Evolutionary conservation across 2,329 filamentous ascomycete species (phyloP).

Genomic region (Aspergillus tanneri): DNA sequence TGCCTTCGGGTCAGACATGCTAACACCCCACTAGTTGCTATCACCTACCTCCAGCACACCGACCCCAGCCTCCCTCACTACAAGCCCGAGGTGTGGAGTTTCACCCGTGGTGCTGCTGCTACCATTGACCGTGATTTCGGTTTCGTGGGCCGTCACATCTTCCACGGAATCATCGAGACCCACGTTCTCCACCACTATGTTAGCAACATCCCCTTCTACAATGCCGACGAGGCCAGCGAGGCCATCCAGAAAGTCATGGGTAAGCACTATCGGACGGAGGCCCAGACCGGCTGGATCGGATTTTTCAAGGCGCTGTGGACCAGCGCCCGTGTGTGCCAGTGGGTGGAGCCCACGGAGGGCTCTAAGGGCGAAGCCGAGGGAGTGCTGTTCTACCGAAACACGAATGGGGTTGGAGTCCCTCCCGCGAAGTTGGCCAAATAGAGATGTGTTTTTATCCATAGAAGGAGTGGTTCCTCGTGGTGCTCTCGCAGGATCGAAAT

Average conservation of each 20-base stretch:
- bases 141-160: conserved; percentile 83
- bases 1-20: too few species aligned
- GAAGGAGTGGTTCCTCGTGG: conserved; percentile 17
- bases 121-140: conserved; percentile 98
- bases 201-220: conserved; percentile 92
- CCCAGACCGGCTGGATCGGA: conserved; percentile 70
- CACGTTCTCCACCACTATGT: conserved; percentile 98
- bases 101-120: conserved; percentile 85
- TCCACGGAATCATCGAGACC: conserved; percentile 97
- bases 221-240: conserved; percentile 90
- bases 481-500: conserved; percentile 28
- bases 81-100: conserved; percentile 82
- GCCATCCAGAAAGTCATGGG: conserved; percentile 96
- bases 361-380: conserved; percentile 77
- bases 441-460: conserved; percentile 17
- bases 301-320: conserved; percentile 83
- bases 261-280: conserved; percentile 85
- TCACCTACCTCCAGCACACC: conserved; percentile 96
- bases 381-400: conserved; percentile 93
- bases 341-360: conserved; percentile 88
- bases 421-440: conserved; percentile 47
- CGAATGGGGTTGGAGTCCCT: conserved; percentile 74
- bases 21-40: too few species aligned
- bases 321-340: conserved; percentile 85
- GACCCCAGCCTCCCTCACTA: conserved; percentile 94